These are phyloP conservation scores for Carpinus viminea DNA, from an alignment of 306 rosid genomes.

Conservation along the genomic window DNA sequence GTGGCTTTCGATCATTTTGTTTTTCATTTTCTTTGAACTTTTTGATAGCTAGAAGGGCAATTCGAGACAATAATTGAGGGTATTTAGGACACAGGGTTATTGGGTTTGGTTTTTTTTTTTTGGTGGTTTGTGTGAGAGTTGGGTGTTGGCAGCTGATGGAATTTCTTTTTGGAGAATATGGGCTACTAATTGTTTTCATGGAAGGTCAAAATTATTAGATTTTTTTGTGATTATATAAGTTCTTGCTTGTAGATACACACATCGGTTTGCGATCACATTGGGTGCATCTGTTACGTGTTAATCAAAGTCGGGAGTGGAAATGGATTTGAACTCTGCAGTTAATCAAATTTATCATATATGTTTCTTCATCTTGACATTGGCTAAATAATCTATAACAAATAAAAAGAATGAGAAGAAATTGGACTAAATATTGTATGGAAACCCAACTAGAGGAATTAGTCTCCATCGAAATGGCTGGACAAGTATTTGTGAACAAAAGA, in stretches of 20 bases:
- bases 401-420: conserved; percentile 4
- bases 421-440: neutral
- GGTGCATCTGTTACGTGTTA: neutral
- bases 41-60: neutral
- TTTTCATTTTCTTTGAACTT: neutral
- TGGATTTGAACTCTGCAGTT: neutral
- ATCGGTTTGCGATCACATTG: neutral
- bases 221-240: neutral
- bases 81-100: conserved; percentile 3
- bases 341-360: neutral
- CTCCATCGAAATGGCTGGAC: neutral
- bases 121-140: neutral
- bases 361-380: conserved; percentile 2
- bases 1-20: neutral
- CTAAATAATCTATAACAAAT: neutral
- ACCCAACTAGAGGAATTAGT: neutral
- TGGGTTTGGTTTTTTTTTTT: neutral
- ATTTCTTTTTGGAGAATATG: no score
- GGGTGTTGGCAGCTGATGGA: no score
- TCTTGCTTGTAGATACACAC: neutral
- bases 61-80: conserved; percentile 9
- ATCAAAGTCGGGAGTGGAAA: neutral
- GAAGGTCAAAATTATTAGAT: no score
- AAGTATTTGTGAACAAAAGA: no score
- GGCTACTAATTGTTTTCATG: no score